phyloP scores from a whole-genome alignment of 2,329 filamentous ascomycete genomes.

The Penicillium sp. region DNA sequence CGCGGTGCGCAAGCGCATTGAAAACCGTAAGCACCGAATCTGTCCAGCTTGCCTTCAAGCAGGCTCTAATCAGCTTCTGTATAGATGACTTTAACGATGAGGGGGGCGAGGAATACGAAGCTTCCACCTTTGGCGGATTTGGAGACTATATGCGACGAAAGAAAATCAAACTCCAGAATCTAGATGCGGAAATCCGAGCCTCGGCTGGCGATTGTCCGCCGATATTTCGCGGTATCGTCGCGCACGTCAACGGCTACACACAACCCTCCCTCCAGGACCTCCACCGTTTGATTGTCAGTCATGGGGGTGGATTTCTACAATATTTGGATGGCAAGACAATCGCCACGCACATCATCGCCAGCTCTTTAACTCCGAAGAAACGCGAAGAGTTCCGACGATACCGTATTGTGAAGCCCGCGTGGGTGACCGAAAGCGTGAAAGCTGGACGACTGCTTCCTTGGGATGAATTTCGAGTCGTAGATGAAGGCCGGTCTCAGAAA shows the following conservation, averaged over 20 bases:
- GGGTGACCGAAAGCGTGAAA: constrained; percentile 85
- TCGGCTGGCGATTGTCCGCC: constrained; percentile 67
- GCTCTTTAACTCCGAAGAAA: constrained; percentile 87
- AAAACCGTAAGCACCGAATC: constrained; percentile 47
- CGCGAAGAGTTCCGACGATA: constrained; percentile 82
- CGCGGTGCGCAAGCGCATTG: constrained; percentile 62
- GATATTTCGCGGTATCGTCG: constrained; percentile 88
- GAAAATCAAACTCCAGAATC: constrained; percentile 95
- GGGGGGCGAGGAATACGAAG: constrained; percentile 84
- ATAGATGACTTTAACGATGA: constrained; percentile 73
- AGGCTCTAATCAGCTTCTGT: constrained; percentile 11
- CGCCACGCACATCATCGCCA: constrained; percentile 94
- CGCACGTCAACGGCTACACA: constrained; percentile 92
- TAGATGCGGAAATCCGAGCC: constrained; percentile 77
- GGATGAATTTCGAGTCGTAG: constrained; percentile 78
- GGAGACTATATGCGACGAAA: constrained; percentile 90
- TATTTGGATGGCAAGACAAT: constrained; percentile 93
- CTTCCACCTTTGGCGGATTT: constrained; percentile 84
- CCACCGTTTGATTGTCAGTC: constrained; percentile 79
- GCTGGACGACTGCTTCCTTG: constrained; percentile 81
- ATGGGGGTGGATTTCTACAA: constrained; percentile 94
- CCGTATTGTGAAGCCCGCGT: constrained; percentile 88
- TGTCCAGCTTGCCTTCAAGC: background rate
- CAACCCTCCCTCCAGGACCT: constrained; percentile 89
- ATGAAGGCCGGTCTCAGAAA: constrained; percentile 80